These are phyloP conservation scores for Phallus indusiatus DNA, from an alignment of 768 basidiomycete species.

Conservation along the genomic window DNA sequence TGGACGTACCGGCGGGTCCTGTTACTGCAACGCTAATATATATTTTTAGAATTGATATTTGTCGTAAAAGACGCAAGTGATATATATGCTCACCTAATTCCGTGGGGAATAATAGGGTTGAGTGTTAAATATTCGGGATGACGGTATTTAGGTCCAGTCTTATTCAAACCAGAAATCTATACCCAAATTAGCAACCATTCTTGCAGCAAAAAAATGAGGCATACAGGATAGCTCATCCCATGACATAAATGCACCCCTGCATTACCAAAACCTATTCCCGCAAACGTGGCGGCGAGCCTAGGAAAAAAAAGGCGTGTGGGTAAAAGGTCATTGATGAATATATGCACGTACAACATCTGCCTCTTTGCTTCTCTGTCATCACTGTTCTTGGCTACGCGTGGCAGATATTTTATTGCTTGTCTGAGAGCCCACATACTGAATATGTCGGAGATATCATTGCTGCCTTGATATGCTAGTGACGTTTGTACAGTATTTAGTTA, in stretches of 20 bases:
- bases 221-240: constrained; percentile 80
- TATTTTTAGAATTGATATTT: no score
- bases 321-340: neutral
- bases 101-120: constrained; percentile 89
- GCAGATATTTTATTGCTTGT: constrained; percentile 82
- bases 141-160: constrained; percentile 85
- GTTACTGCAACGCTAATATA: constrained; percentile 82
- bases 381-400: constrained; percentile 70
- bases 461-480: constrained; percentile 69
- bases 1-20: constrained; percentile 64
- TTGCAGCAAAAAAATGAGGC: constrained; percentile 19
- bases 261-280: constrained; percentile 92
- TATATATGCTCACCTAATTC: constrained; percentile 57
- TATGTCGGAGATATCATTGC: constrained; percentile 91
- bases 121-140: constrained; percentile 84
- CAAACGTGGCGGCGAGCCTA: constrained; percentile 86
- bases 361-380: constrained; percentile 75
- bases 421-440: constrained; percentile 92
- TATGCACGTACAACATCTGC: constrained; percentile 72
- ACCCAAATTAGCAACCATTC: neutral
- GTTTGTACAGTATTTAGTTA: neutral
- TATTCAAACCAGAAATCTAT: constrained; percentile 92
- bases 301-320: neutral
- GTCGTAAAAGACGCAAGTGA: no score
- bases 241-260: constrained; percentile 89